Evolutionary conservation across 768 basidiomycete species (phyloP).

Genomic region (Serendipita sp.): DNA sequence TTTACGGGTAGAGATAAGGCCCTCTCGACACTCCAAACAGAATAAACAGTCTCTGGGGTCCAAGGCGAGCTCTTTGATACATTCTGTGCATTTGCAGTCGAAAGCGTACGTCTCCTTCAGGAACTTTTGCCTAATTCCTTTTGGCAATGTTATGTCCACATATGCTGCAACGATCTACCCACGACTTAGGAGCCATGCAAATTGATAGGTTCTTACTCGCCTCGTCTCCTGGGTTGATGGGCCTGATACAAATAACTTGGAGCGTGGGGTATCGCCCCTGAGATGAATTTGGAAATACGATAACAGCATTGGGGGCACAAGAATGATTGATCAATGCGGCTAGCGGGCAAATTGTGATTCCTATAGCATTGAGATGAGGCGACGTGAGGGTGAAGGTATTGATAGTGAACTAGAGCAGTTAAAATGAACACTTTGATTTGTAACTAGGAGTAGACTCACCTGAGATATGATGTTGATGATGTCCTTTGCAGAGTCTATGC

Average conservation of each 20-base stretch:
- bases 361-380: conserved; percentile 62
- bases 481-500: conserved; percentile 40
- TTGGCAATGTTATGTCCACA: conserved; percentile 67
- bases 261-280: conserved; percentile 16
- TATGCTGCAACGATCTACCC: conserved; percentile 65
- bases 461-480: conserved; percentile 58
- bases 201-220: conserved; percentile 22
- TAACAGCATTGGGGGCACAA: conserved; percentile 72
- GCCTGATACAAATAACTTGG: conserved; percentile 52
- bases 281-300: conserved; percentile 66
- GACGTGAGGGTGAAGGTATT: conserved; percentile 83
- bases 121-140: conserved; percentile 32
- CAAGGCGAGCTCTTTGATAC: conserved; percentile 21
- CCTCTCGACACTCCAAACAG: conserved; percentile 36
- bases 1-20: neutral
- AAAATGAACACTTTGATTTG: neutral
- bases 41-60: conserved; percentile 56
- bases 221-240: conserved; percentile 54
- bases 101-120: conserved; percentile 69
- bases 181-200: neutral
- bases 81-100: conserved; percentile 50
- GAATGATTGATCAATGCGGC: conserved; percentile 79
- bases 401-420: conserved; percentile 52
- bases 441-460: conserved; percentile 25
- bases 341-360: conserved; percentile 66